Percentiles rank a stretch among this genome's conserved stretches.
Evolutionary conservation across 2,329 filamentous ascomycete genomes (phyloP).

Genomic region (Fusarium armeniacum): DNA sequence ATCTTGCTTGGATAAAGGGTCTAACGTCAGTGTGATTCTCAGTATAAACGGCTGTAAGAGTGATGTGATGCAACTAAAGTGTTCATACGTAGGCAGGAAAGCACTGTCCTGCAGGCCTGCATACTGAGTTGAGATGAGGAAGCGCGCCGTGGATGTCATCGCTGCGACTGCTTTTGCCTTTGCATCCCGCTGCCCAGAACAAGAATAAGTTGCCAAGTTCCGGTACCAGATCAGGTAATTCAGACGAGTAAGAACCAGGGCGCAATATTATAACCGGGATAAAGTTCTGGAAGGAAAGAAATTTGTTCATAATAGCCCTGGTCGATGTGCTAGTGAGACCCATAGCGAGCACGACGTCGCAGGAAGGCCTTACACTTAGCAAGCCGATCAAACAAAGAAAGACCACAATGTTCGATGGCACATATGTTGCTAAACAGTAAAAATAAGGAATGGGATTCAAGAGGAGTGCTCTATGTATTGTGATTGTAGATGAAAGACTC

Average conservation of each 20-base stretch:
- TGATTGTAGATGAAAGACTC: neutral
- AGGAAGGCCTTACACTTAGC: slow-evolving; percentile 7
- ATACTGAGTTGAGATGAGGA: neutral
- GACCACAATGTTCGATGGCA: neutral
- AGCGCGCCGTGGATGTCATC: neutral
- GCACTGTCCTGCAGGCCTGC: neutral
- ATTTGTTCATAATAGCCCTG: slow-evolving; percentile 28
- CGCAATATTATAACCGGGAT: slow-evolving; percentile 10
- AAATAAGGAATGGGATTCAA: neutral
- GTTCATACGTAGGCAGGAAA: neutral
- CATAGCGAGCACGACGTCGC: slow-evolving; percentile 6
- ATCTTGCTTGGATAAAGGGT: neutral
- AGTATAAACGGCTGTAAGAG: neutral
- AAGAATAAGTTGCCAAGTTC: slow-evolving; percentile 2
- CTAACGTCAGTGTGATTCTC: neutral
- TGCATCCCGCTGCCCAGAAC: slow-evolving; percentile 5
- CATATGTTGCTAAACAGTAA: neutral
- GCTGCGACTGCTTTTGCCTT: neutral
- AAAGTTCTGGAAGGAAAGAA: slow-evolving; percentile 44
- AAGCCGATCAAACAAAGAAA: neutral
- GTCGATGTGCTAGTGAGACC: slow-evolving; percentile 22
- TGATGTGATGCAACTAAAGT: neutral
- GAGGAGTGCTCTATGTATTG: neutral
- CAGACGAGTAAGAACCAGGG: slow-evolving; percentile 19
- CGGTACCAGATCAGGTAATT: slow-evolving; percentile 6